phyloP scores from a whole-genome alignment of 2,329 filamentous ascomycete species.

The Mariannaea elegans region DNA sequence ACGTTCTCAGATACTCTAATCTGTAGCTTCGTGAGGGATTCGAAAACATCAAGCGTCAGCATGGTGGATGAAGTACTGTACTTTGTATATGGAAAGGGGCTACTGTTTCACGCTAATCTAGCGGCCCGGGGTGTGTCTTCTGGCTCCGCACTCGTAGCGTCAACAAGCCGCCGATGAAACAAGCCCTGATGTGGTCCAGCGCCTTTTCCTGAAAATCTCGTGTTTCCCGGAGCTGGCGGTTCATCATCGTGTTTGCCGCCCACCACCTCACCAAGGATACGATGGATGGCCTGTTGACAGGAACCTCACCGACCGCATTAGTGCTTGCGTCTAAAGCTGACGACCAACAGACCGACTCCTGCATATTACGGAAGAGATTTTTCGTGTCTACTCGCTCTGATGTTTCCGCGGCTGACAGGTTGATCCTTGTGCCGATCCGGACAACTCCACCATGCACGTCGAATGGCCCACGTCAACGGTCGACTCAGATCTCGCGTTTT shows the following conservation, averaged over 20 bases:
- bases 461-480: constrained; percentile 21
- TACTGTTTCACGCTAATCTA: constrained; percentile 35
- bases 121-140: constrained; percentile 10
- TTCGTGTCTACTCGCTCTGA: constrained; percentile 3
- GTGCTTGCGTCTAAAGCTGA: not conserved
- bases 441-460: constrained; percentile 21
- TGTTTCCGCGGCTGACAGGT: constrained; percentile 10
- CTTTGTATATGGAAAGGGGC: not conserved
- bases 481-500: constrained; percentile 29
- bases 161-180: constrained; percentile 23
- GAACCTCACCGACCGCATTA: not conserved
- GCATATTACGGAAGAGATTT: not conserved
- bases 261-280: not conserved
- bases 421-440: constrained; percentile 30
- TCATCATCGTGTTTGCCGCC: not conserved
- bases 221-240: not conserved
- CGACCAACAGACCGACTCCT: not conserved
- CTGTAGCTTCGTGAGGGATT: too few relatives aligned
- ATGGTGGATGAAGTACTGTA: not conserved
- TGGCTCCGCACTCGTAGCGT: constrained; percentile 9
- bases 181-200: not conserved
- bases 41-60: too few relatives aligned
- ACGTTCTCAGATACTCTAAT: too few relatives aligned
- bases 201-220: not conserved
- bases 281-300: not conserved